Base-by-base conservation (phyloP, 768 basidiomycete species). In the Calocera cornea region DNA sequence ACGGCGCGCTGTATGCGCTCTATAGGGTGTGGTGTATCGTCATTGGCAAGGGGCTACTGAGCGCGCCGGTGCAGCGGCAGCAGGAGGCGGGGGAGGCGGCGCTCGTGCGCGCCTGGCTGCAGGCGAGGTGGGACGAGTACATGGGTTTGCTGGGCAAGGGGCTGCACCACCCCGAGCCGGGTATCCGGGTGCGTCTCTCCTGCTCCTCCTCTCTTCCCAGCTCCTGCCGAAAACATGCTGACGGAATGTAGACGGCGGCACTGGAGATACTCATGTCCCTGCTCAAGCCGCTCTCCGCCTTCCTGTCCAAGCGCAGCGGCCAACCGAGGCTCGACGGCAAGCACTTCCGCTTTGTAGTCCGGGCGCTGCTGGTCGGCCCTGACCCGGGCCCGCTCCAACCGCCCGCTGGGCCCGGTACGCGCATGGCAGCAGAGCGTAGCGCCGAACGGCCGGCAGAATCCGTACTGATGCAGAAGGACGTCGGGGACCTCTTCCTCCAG, bases 1-100 rank as follows among this genome's bases (percentile, higher is more conserved):
- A 83, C 67, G 92, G 89, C 74, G 86, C 84, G 1, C 82, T 93
- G 19, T 95, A 92, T 76, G 87, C 92, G 0, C 75, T 89, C 3
- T 94, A 95, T 75, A 79, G 94, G 41, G 80, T 87, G 14, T 93
- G 92, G 73, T 83, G 89, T 10, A 71, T 81, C 24, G 77, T 90
- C 38, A 81, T 92, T 63, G 75, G 80, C 1, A 80, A 80, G 34
- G 83, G 86, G 1, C 84, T 86, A 69, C 77, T 92, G 16, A 44
- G n/a, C n/a, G n/a, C n/a, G n/a, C 68, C 38, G 66, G 77, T 36
- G 78, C 79, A 31, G 80, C 80, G 17, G 79, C n/a, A n/a, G n/a
- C n/a, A 83, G 36, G 86, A 84, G 31, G 83, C 82, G 17, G 82
- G 83, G 41, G 84, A 84, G 71, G 80, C 83, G 19, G 80, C 79